Evolutionary conservation across 2,329 filamentous ascomycete species (phyloP).

Genomic region (Penicillium sclerotiorum): DNA sequence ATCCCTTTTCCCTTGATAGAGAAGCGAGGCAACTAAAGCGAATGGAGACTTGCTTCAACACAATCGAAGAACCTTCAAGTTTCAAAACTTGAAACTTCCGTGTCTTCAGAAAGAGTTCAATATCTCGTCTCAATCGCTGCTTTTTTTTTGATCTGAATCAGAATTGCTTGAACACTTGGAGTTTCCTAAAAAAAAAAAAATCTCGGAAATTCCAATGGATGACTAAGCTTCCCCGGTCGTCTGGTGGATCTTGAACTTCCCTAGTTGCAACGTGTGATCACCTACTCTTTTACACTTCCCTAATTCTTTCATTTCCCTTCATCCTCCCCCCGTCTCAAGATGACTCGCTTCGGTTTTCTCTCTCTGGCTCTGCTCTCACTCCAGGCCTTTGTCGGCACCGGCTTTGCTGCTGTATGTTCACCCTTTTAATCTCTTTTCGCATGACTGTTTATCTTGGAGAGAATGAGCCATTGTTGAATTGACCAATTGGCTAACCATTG

Average conservation of each 20-base stretch:
- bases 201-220: conserved; percentile 18
- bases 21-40: conserved; percentile 1
- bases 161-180: conserved; percentile 3
- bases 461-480: neutral
- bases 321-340: conserved; percentile 45
- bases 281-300: conserved; percentile 17
- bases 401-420: conserved; percentile 61
- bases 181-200: conserved; percentile 16
- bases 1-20: neutral
- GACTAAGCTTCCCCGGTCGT: conserved; percentile 26
- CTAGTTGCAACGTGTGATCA: conserved; percentile 27
- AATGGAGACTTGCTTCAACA: neutral
- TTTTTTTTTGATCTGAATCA: conserved; percentile 6
- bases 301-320: conserved; percentile 16
- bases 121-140: neutral
- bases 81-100: neutral
- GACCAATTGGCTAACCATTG: conserved; percentile 28
- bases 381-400: conserved; percentile 66
- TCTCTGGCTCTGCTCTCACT: conserved; percentile 72
- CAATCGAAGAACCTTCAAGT: neutral
- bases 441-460: neutral
- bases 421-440: conserved; percentile 23
- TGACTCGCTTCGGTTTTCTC: conserved; percentile 75
- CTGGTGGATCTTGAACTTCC: conserved; percentile 30
- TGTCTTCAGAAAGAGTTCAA: neutral